A percentile compares a stretch with the other conserved stretches of the same genome.
phyloP scores from a whole-genome alignment of 2,329 filamentous ascomycete species.

The Bipolaris victoriae region DNA sequence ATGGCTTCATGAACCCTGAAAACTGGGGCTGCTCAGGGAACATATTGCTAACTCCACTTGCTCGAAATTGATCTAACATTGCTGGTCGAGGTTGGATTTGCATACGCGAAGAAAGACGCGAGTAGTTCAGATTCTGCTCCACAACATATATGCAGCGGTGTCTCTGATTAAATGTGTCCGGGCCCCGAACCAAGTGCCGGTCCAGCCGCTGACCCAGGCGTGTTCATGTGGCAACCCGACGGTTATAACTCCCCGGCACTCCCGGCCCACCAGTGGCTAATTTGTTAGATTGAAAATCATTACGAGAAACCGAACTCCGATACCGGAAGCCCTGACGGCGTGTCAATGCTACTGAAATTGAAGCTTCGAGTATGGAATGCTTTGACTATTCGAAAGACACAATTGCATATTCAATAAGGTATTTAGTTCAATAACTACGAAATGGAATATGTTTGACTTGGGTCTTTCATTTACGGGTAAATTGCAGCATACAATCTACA shows the following conservation, averaged over 20 bases:
- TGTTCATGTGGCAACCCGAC: neutral
- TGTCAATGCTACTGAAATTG: neutral
- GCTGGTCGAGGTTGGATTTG: neutral
- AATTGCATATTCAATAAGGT: too few species aligned
- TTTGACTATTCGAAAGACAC: neutral
- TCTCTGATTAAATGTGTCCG: neutral
- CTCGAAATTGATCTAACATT: neutral
- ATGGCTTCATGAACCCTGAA: constrained; percentile 10
- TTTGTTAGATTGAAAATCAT: neutral
- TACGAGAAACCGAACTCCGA: neutral
- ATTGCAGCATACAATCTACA: neutral
- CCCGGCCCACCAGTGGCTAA: neutral
- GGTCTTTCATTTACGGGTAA: neutral
- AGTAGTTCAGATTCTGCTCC: neutral
- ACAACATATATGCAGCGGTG: neutral
- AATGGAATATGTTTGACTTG: neutral
- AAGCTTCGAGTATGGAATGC: neutral
- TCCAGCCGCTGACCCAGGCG: neutral
- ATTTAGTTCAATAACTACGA: neutral
- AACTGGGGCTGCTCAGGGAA: neutral
- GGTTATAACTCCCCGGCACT: neutral
- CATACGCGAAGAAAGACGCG: neutral
- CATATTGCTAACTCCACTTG: neutral
- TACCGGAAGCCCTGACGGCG: neutral
- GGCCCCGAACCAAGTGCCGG: neutral